Conservation (phyloP, 208 protist species). For the Vickermania ingenoplastis region DNA sequence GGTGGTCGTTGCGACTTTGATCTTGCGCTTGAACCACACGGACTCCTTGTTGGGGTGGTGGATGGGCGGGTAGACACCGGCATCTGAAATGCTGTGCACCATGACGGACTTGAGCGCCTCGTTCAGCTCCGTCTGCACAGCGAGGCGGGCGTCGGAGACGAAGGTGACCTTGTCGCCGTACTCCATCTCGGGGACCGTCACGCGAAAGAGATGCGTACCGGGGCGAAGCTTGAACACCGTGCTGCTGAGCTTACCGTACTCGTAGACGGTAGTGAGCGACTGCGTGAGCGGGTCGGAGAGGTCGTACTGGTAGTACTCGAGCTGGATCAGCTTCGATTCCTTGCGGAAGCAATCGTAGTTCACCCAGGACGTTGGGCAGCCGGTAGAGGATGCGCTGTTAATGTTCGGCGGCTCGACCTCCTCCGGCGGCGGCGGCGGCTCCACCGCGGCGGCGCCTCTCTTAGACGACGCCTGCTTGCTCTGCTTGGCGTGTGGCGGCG, state of each 20-base stretch:
- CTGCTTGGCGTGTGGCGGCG: background rate
- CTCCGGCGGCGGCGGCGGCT: background rate
- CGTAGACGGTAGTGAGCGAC: conserved; percentile 25
- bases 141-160: conserved; percentile 31
- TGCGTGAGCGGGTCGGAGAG: conserved; percentile 49
- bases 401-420: background rate
- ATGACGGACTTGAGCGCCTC: conserved; percentile 23
- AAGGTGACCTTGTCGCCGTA: conserved; percentile 28
- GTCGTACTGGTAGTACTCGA: conserved; percentile 60
- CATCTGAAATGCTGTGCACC: conserved; percentile 46
- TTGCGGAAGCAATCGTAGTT: background rate
- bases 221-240: conserved; percentile 22
- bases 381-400: background rate
- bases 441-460: background rate
- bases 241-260: conserved; percentile 25
- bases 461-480: background rate
- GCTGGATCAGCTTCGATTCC: conserved; percentile 16
- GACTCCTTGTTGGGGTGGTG: conserved; percentile 25
- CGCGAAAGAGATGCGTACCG: conserved; percentile 51
- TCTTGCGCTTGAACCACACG: conserved; percentile 75
- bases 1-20: conserved; percentile 47
- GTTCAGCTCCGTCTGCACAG: conserved; percentile 22
- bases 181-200: conserved; percentile 41
- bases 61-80: conserved; percentile 37
- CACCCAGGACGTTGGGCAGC: conserved; percentile 1